These are phyloP conservation scores for Penicillium malachiteum DNA, from an alignment of 495 filamentous ascomycete genomes.

Conservation along the genomic window DNA sequence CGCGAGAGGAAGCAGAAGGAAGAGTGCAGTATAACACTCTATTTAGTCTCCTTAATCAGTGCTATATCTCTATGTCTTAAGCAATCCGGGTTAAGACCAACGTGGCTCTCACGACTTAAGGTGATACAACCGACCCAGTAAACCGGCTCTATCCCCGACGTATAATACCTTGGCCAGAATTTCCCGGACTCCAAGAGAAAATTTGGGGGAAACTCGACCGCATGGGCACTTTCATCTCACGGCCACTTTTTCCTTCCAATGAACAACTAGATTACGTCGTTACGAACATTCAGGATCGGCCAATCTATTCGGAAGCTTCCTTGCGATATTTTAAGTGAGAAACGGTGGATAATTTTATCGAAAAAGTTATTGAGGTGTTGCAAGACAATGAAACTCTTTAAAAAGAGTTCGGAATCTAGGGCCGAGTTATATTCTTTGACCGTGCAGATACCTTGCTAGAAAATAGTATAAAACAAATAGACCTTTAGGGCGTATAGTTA, in stretches of 20 bases:
- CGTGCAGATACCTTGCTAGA: constrained; percentile 18
- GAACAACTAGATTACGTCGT: constrained; percentile 20
- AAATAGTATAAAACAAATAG: constrained; percentile 20
- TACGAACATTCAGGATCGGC: constrained; percentile 21
- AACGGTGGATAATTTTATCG: constrained; percentile 27
- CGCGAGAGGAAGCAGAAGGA: constrained; percentile 13
- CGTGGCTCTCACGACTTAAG: constrained; percentile 18
- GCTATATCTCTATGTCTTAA: constrained; percentile 24
- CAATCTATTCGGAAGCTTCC: constrained; percentile 28
- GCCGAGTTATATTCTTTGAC: constrained; percentile 25
- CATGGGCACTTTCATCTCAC: constrained; percentile 16
- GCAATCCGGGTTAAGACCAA: constrained; percentile 26
- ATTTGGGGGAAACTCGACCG: constrained; percentile 25
- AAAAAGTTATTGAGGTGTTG: constrained; percentile 23
- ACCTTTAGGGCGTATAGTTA: constrained; percentile 15
- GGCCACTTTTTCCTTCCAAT: constrained; percentile 49
- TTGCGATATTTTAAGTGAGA: constrained; percentile 29
- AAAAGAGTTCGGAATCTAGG: constrained; percentile 23
- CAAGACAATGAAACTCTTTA: constrained; percentile 20
- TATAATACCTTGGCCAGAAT: constrained; percentile 26
- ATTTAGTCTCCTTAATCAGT: constrained; percentile 24
- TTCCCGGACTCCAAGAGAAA: constrained; percentile 25
- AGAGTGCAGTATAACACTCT: constrained; percentile 21
- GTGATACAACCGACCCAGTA: constrained; percentile 17
- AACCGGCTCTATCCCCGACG: constrained; percentile 22